Evolutionary conservation across 1,284 basidiomycete genomes (phyloP).

Genomic region (Ceratobasidium sp.): DNA sequence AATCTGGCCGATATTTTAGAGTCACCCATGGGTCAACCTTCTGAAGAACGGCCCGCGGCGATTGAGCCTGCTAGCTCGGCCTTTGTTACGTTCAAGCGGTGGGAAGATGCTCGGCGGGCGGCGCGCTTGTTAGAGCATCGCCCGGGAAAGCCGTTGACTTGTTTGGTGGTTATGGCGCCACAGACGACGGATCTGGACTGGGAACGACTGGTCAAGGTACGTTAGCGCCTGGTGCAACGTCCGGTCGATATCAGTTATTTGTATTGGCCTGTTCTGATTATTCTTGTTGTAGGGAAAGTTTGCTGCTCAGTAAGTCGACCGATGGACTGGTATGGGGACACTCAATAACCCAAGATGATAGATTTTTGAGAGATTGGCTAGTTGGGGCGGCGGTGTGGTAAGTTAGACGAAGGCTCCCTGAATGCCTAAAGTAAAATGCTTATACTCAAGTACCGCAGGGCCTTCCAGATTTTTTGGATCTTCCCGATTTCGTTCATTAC

Average conservation of each 20-base stretch:
- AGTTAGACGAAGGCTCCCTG: no score
- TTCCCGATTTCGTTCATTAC: conserved; percentile 46
- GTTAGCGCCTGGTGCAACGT: conserved; percentile 31
- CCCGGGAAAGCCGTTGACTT: conserved; percentile 54
- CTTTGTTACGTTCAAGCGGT: conserved; percentile 59
- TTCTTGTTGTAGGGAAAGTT: conserved; percentile 43
- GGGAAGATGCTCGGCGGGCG: conserved; percentile 57
- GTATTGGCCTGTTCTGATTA: neutral
- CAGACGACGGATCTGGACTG: conserved; percentile 60
- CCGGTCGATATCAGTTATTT: neutral
- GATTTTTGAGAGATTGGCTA: conserved; percentile 45
- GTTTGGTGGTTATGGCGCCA: conserved; percentile 55
- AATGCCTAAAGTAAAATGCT: neutral
- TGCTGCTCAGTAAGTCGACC: conserved; percentile 41
- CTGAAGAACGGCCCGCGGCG: conserved; percentile 62
- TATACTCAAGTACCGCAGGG: conserved; percentile 12
- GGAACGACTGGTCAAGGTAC: conserved; percentile 57
- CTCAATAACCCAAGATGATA: neutral
- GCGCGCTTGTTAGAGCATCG: conserved; percentile 54
- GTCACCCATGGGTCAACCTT: conserved; percentile 61
- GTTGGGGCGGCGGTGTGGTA: conserved; percentile 50
- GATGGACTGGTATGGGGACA: neutral
- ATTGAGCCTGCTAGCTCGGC: conserved; percentile 58
- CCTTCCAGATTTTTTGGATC: conserved; percentile 58
- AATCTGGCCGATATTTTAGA: neutral